A percentile compares a stretch with the other conserved stretches of the same genome.
These are phyloP conservation scores for Pseudofabraea citricarpa DNA, from an alignment of 2,329 filamentous ascomycete species.

Conservation along the genomic window DNA sequence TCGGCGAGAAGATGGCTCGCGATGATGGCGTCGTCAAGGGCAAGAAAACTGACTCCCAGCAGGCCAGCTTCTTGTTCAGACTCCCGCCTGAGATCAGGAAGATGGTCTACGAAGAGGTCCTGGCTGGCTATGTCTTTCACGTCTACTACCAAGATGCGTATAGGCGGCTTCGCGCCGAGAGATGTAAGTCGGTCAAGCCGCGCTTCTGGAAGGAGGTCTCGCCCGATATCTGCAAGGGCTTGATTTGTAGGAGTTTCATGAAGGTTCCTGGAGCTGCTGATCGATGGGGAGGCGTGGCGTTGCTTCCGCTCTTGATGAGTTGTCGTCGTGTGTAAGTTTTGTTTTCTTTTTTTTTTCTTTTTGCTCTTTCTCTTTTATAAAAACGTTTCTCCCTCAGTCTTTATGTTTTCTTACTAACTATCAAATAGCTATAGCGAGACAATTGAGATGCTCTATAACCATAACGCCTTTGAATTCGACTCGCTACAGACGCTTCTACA, in stretches of 20 bases:
- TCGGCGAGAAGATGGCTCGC: neutral
- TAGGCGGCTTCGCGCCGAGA: conserved; percentile 5
- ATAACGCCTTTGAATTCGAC: conserved; percentile 12
- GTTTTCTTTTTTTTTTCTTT: neutral
- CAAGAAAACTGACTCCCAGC: conserved; percentile 4
- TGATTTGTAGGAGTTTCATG: neutral
- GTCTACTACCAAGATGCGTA: conserved; percentile 8
- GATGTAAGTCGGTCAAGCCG: conserved; percentile 4
- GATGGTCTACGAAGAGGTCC: conserved; percentile 10
- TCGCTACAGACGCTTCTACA: conserved; percentile 6
- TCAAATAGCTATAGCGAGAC: conserved; percentile 16
- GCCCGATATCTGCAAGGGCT: neutral
- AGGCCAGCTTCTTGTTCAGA: conserved; percentile 6
- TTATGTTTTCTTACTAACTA: too few species aligned
- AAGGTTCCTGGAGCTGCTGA: conserved; percentile 8
- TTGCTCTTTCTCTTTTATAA: neutral
- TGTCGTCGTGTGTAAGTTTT: conserved; percentile 14
- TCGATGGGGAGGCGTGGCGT: conserved; percentile 4
- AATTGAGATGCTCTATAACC: conserved; percentile 9
- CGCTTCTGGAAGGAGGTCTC: too few species aligned
- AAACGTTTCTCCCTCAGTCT: too few species aligned
- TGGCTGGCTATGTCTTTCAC: conserved; percentile 10
- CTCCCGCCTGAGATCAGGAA: conserved; percentile 8
- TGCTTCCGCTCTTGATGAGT: conserved; percentile 8
- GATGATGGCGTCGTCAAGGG: neutral